Evolutionary conservation across 805 yeast species (phyloP).

Genomic region (Schwanniomyces yamadae): DNA sequence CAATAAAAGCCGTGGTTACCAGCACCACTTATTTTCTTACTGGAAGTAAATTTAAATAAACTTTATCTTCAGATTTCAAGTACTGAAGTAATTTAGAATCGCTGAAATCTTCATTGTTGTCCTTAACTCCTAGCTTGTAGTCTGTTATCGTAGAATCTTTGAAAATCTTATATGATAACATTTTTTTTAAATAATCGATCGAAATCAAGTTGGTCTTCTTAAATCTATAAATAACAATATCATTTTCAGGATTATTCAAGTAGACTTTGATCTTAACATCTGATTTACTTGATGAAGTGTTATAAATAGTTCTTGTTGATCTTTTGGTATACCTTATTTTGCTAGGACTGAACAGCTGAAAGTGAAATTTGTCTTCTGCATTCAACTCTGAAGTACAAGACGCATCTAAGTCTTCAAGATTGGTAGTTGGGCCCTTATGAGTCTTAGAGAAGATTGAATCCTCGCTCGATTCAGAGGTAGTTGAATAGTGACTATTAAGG

Average conservation of each 20-base stretch:
- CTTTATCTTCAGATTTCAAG: conserved; percentile 21
- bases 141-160: conserved; percentile 25
- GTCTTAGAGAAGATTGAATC: background rate
- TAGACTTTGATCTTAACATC: conserved; percentile 1
- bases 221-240: conserved; percentile 27
- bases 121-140: conserved; percentile 21
- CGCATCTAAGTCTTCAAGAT: too few species aligned
- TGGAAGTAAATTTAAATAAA: conserved; percentile 22
- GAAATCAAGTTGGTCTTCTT: conserved; percentile 22
- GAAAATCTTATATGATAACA: conserved; percentile 29
- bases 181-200: conserved; percentile 24
- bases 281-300: too few species aligned
- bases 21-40: conserved; percentile 11
- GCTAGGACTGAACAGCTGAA: too few species aligned
- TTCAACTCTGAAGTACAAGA: too few species aligned
- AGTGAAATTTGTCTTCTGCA: too few species aligned
- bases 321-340: too few species aligned
- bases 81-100: conserved; percentile 15
- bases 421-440: too few species aligned
- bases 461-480: background rate
- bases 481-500: background rate
- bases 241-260: conserved; percentile 13
- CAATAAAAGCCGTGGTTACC: conserved; percentile 1
- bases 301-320: too few species aligned
- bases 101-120: conserved; percentile 14